Percentiles rank a stretch among this genome's conserved stretches.
These are phyloP conservation scores for Kernera saxatilis DNA, from an alignment of 345 rosid genomes.

Conservation along the genomic window DNA sequence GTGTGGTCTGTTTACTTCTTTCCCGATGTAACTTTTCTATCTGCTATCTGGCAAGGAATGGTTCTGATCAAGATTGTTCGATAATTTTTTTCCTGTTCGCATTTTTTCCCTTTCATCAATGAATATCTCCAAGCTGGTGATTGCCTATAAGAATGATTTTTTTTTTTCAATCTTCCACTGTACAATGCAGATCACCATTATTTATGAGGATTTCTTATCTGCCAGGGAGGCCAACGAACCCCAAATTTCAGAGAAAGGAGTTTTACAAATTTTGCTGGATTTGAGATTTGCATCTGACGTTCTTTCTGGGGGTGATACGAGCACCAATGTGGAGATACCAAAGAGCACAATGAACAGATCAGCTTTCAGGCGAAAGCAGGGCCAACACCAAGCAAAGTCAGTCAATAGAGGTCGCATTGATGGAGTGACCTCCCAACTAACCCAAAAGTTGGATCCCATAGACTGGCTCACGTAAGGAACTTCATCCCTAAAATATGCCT, in stretches of 20 bases:
- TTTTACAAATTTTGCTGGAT: conserved; percentile 81
- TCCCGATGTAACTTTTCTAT: background rate
- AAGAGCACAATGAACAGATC: conserved; percentile 48
- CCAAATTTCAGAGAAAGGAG: conserved; percentile 92
- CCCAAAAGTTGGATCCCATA: conserved; percentile 89
- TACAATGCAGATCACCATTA: conserved; percentile 58
- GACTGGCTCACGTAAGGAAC: conserved; percentile 95
- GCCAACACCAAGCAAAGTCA: conserved; percentile 47
- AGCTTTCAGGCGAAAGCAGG: conserved; percentile 65
- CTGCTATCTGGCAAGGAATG: background rate
- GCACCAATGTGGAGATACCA: conserved; percentile 41
- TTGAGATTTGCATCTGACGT: conserved; percentile 75
- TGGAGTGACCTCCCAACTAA: conserved; percentile 50
- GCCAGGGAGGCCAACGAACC: conserved; percentile 50
- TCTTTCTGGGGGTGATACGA: conserved; percentile 75
- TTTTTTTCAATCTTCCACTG: background rate
- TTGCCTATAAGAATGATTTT: conserved; percentile 4
- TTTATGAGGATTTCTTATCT: conserved; percentile 74
- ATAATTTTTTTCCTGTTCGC: background rate
- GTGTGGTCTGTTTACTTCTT: conserved; percentile 32
- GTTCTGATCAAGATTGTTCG: background rate
- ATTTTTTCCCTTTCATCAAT: background rate
- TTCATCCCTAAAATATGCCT: background rate
- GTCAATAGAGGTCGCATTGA: conserved; percentile 47
- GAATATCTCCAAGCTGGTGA: conserved; percentile 7